Evolutionary conservation across 2,329 filamentous ascomycete genomes (phyloP).

Genomic region (Lomentospora prolificans): DNA sequence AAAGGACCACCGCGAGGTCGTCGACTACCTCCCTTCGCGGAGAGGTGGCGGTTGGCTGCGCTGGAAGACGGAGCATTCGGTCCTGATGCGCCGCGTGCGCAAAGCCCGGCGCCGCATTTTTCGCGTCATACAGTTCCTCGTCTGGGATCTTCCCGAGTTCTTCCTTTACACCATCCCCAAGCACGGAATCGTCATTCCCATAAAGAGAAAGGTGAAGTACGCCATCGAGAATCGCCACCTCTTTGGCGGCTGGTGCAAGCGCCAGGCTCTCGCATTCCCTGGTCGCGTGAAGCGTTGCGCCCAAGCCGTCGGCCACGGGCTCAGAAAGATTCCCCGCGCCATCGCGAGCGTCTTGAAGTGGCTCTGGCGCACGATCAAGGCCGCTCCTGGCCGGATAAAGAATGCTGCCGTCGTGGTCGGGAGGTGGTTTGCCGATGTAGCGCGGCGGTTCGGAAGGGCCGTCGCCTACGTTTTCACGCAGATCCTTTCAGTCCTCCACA

Average conservation of each 20-base stretch:
- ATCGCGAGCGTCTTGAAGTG: conserved; percentile 15
- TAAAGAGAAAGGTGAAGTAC: conserved; percentile 1
- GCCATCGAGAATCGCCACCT: conserved; percentile 18
- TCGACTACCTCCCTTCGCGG: conserved; percentile 29
- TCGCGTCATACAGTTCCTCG: conserved; percentile 17
- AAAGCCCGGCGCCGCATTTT: conserved; percentile 16
- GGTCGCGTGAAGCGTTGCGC: conserved; percentile 14
- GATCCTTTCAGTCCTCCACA: conserved; percentile 25
- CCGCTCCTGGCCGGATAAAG: conserved; percentile 18
- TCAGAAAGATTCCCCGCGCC: conserved; percentile 17
- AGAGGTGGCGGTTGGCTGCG: conserved; percentile 27
- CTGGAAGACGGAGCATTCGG: conserved; percentile 23
- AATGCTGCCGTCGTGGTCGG: conserved; percentile 10
- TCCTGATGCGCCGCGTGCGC: conserved; percentile 18
- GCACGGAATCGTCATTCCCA: conserved; percentile 9
- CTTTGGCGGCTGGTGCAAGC: conserved; percentile 21
- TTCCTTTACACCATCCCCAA: conserved; percentile 19
- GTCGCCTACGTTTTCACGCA: conserved; percentile 17
- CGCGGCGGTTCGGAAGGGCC: conserved; percentile 18
- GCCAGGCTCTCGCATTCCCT: conserved; percentile 19
- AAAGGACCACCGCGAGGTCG: conserved; percentile 31
- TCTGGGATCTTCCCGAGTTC: conserved; percentile 18
- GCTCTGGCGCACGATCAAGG: conserved; percentile 10
- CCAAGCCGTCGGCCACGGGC: conserved; percentile 11
- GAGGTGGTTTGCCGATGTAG: conserved; percentile 20